phyloP scores from a whole-genome alignment of 768 basidiomycete genomes.

The Kwoniella botswanensis region DNA sequence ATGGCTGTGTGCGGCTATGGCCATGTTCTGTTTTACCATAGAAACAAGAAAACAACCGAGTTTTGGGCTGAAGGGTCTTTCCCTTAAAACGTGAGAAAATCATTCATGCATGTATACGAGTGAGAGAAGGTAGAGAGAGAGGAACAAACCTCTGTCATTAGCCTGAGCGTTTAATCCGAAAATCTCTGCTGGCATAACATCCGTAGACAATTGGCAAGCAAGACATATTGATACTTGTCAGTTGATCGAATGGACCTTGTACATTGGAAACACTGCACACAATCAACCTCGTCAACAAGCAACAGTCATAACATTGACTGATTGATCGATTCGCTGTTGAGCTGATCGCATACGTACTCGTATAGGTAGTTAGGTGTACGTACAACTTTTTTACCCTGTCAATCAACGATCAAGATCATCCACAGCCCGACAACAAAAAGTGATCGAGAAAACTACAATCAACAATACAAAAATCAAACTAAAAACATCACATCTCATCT shows the following conservation, averaged over 20 bases:
- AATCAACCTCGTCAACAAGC: too few relatives aligned
- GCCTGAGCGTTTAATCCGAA: neutral
- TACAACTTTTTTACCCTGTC: neutral
- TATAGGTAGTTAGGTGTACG: neutral
- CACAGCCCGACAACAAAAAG: neutral
- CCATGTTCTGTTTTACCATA: neutral
- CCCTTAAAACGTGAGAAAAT: slow-evolving; percentile 13
- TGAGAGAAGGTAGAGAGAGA: neutral
- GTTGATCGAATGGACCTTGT: too few relatives aligned
- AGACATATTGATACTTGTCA: too few relatives aligned
- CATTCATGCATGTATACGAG: neutral
- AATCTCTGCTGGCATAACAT: neutral
- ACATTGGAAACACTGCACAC: too few relatives aligned
- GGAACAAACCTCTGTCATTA: neutral
- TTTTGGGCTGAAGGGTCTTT: neutral
- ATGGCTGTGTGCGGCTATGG: neutral
- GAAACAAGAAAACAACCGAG: neutral
- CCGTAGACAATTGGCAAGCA: too few relatives aligned
- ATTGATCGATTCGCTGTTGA: too few relatives aligned
- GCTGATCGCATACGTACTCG: neutral
- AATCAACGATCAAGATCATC: neutral
- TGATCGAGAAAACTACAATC: slow-evolving; percentile 7
- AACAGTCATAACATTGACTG: too few relatives aligned
- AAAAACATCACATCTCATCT: neutral
- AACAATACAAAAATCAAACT: neutral